Evolutionary conservation across 768 basidiomycete genomes (phyloP), one percentile per base, ranked within the genome.

Genomic region (Amanita inopinata): DNA sequence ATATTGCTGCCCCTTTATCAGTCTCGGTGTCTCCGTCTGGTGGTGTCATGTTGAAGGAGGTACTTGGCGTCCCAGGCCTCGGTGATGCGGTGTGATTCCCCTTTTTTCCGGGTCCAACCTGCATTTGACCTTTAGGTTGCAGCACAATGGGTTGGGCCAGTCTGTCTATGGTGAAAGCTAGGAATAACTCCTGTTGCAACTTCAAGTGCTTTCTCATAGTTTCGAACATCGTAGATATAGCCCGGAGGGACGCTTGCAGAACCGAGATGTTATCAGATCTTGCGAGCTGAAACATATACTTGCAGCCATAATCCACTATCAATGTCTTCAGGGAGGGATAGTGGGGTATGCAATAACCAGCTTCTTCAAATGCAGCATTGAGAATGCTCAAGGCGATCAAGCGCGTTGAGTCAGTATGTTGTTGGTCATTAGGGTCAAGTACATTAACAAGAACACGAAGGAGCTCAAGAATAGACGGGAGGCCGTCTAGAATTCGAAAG

Each of bases 381-480:
- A 99, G 71, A 43, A 93, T 83, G 1, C 83, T 73, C 17, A 99
- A 74, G 0, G 93, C 88, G 42, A 85, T 82, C 5, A 94, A 70
- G 10, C 96, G 80, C 40, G 93, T 96, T 3, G 92, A 90, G 58
- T 98, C 96, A 2, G 96, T 97, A 57, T 98, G 94, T 40, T 91
- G 79, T 50, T 89, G 86, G 56, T 94, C 91, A 51, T 77, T 85
- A 14, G 96, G 96, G 60, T 98, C 91, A 37, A 99, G 71, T 30
- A 99, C 87, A 52, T 94, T 91, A 55, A 97, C 80, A 43, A 99
- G 76, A 24, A 98, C 96, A 2, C 93, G 83, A 25, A 98, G 69
- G 4, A 99, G 79, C 57, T 97, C 94, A 12, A 91, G 65, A 31
- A 96, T 81, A 9, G 96, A 92, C 2, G 92, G 89, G 24, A 97